Evolutionary conservation across 305 asterid genomes (phyloP).

Genomic region (Plantago coronopus): DNA sequence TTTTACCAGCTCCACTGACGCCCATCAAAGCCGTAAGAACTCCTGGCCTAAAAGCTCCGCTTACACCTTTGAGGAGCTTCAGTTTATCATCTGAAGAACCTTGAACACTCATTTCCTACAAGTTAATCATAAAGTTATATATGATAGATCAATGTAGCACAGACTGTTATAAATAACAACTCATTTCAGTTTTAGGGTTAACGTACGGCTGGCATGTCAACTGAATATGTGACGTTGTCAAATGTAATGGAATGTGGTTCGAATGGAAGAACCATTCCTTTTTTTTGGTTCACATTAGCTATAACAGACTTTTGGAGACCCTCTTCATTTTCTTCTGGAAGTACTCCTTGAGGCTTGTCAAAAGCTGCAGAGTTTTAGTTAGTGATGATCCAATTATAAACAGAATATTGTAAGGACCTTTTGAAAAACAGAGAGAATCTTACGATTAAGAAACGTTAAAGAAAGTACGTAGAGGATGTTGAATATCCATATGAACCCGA

Average conservation of each 20-base stretch:
- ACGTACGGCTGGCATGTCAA: constrained; percentile 94
- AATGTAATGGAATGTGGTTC: constrained; percentile 79
- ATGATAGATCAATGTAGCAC: too few species aligned
- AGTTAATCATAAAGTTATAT: too few species aligned
- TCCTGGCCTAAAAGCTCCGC: constrained; percentile 20
- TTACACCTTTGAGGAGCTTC: too few species aligned
- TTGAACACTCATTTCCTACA: constrained; percentile 22
- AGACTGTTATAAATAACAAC: too few species aligned
- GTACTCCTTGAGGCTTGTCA: constrained; percentile 42
- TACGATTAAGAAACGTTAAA: constrained; percentile 51
- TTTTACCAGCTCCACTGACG: constrained; percentile 25
- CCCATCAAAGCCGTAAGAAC: constrained; percentile 23
- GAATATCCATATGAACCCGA: constrained; percentile 43
- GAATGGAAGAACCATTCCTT: constrained; percentile 95
- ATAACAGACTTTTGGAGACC: constrained; percentile 41
- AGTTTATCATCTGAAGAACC: constrained; percentile 18
- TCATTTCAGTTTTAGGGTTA: too few species aligned
- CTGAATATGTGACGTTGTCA: constrained; percentile 75
- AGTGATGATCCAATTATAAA: background rate
- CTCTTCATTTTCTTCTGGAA: constrained; percentile 52
- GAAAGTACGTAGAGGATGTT: constrained; percentile 30
- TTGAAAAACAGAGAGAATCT: constrained; percentile 28
- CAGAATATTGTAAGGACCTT: constrained; percentile 2
- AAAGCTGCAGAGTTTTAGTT: constrained; percentile 35
- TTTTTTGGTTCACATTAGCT: constrained; percentile 44